Percentiles rank a stretch among this genome's conserved stretches.
Conservation (phyloP, 805 yeast species). For the Wickerhamiella kazuoi region DNA sequence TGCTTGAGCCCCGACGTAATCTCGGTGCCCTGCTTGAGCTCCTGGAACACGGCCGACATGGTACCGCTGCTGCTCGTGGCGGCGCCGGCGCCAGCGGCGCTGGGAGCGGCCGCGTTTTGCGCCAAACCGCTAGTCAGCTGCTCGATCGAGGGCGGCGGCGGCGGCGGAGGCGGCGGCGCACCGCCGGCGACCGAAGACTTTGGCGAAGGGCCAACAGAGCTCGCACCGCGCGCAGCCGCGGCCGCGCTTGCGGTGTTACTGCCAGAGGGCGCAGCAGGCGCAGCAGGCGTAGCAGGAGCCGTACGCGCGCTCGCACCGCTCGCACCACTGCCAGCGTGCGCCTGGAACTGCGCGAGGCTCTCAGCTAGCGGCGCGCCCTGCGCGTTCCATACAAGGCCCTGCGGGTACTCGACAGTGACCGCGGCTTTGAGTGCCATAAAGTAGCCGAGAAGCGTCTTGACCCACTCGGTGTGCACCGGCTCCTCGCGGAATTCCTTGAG, state of each 20-base stretch:
- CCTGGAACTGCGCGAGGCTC: background rate
- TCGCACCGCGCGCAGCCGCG: no score
- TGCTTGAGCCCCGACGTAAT: slow-evolving; percentile 78
- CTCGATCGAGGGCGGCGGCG: slow-evolving; percentile 70
- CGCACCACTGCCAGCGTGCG: background rate
- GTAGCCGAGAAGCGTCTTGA: slow-evolving; percentile 38
- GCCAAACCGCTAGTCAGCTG: slow-evolving; percentile 27
- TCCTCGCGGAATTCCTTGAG: slow-evolving; percentile 72
- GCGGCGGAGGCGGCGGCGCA: slow-evolving; percentile 60
- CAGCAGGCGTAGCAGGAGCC: slow-evolving; percentile 11
- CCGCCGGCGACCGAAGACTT: slow-evolving; percentile 23
- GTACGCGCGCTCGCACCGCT: slow-evolving; percentile 1
- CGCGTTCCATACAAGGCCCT: slow-evolving; percentile 71
- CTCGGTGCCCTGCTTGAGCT: slow-evolving; percentile 65
- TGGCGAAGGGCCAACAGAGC: no score
- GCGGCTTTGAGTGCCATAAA: slow-evolving; percentile 56
- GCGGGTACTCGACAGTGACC: slow-evolving; percentile 59
- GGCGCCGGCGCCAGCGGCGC: slow-evolving; percentile 8
- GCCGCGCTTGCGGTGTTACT: slow-evolving; percentile 24
- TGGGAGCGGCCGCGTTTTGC: slow-evolving; percentile 9
- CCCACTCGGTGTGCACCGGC: slow-evolving; percentile 65
- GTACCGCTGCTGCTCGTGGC: slow-evolving; percentile 27
- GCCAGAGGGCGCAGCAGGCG: slow-evolving; percentile 13
- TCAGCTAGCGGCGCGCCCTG: slow-evolving; percentile 41
- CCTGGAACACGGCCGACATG: slow-evolving; percentile 81